phyloP scores from a whole-genome alignment of 805 yeast genomes.

The Nakazawaea ambrosiae region DNA sequence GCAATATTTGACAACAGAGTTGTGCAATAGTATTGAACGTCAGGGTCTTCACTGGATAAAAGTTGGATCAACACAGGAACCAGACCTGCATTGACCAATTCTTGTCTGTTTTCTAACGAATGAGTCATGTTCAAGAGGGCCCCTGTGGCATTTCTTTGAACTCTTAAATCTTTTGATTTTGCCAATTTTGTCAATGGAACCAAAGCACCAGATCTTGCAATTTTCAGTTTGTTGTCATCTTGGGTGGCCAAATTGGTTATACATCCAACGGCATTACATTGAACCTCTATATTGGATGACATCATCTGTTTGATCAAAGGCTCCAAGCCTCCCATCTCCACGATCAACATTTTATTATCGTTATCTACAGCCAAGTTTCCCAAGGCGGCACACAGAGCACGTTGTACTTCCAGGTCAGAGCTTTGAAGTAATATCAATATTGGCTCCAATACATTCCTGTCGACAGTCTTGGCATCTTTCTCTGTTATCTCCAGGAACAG shows the following conservation, averaged over 20 bases:
- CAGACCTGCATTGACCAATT: slow-evolving; percentile 95
- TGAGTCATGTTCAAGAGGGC: slow-evolving; percentile 98
- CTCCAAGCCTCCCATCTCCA: slow-evolving; percentile 96
- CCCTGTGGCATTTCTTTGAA: slow-evolving; percentile 98
- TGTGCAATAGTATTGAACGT: slow-evolving; percentile 97
- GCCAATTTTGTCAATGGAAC: slow-evolving; percentile 93
- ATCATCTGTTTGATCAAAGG: slow-evolving; percentile 97
- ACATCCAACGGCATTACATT: slow-evolving; percentile 98
- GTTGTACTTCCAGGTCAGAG: slow-evolving; percentile 88
- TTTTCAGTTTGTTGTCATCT: slow-evolving; percentile 92
- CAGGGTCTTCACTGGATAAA: slow-evolving; percentile 82
- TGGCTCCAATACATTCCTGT: slow-evolving; percentile 89
- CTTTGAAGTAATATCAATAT: slow-evolving; percentile 81
- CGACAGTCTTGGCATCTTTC: slow-evolving; percentile 87
- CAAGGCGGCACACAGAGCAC: slow-evolving; percentile 98
- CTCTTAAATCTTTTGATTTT: slow-evolving; percentile 88
- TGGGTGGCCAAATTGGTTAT: slow-evolving; percentile 96
- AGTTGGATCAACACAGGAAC: slow-evolving; percentile 92
- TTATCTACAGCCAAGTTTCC: slow-evolving; percentile 98
- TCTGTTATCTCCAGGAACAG: slow-evolving; percentile 99
- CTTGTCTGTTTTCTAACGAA: slow-evolving; percentile 92
- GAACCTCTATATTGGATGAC: slow-evolving; percentile 95
- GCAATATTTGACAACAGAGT: slow-evolving; percentile 97
- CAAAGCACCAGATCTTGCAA: slow-evolving; percentile 93
- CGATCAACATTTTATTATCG: slow-evolving; percentile 87